Evolutionary conservation across 2,329 filamentous ascomycete genomes (phyloP).

Genomic region (Geosmithia putterillii): DNA sequence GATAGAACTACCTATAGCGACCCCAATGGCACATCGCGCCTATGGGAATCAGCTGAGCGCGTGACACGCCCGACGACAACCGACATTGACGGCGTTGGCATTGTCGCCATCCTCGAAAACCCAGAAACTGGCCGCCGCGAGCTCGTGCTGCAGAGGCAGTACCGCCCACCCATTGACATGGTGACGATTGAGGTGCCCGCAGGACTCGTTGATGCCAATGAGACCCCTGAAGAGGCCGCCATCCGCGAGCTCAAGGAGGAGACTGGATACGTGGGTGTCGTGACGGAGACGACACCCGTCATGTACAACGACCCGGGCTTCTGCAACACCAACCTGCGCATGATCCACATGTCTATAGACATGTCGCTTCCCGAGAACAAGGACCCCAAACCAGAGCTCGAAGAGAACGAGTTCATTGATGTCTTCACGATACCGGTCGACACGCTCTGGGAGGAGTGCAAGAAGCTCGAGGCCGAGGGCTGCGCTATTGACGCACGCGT

Average conservation of each 20-base stretch:
- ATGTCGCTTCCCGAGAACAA: constrained; percentile 57
- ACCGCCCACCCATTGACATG: constrained; percentile 46
- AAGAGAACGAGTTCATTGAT: constrained; percentile 76
- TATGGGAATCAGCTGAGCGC: constrained; percentile 65
- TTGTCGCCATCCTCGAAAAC: constrained; percentile 54
- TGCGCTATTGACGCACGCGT: constrained; percentile 72
- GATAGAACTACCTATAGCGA: constrained; percentile 51
- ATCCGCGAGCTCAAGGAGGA: constrained; percentile 54
- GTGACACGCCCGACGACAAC: constrained; percentile 48
- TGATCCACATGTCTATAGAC: constrained; percentile 65
- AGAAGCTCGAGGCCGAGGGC: constrained; percentile 54
- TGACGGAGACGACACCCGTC: constrained; percentile 45
- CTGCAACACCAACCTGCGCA: constrained; percentile 53
- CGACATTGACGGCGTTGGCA: constrained; percentile 61
- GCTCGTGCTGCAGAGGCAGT: constrained; percentile 56
- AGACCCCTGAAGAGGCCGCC: constrained; percentile 48
- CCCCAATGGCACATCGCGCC: constrained; percentile 42
- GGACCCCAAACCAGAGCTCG: constrained; percentile 54
- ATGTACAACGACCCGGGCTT: constrained; percentile 58
- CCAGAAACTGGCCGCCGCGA: constrained; percentile 29
- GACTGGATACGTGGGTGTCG: constrained; percentile 50
- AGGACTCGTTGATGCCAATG: constrained; percentile 49
- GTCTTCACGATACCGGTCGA: constrained; percentile 57
- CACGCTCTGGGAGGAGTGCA: constrained; percentile 53
- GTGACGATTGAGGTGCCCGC: constrained; percentile 53